Percentiles rank a stretch among this genome's conserved stretches.
Conservation (phyloP, 768 basidiomycete genomes). For the Polyporus arcularius region DNA sequence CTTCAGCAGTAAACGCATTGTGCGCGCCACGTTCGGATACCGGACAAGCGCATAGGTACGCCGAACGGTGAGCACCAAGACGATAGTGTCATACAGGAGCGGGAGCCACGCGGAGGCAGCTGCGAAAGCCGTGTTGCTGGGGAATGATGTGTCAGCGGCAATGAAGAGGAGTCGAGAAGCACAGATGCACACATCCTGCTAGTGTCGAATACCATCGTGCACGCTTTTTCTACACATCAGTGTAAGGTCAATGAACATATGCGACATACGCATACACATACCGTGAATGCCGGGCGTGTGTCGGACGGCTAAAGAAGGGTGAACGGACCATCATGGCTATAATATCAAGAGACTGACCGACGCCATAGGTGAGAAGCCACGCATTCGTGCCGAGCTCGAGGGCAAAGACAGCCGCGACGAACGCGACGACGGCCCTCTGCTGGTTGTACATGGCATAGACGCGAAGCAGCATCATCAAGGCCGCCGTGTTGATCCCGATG, state of each 20-base stretch:
- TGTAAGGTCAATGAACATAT: neutral
- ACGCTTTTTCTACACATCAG: conserved; percentile 31
- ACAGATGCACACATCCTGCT: neutral
- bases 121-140: conserved; percentile 21
- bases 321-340: neutral
- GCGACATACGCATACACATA: neutral
- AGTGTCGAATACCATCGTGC: conserved; percentile 40
- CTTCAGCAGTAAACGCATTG: conserved; percentile 29
- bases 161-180: neutral
- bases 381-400: conserved; percentile 49
- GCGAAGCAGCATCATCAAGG: conserved; percentile 61
- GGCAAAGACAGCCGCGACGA: conserved; percentile 37
- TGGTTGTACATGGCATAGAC: conserved; percentile 34
- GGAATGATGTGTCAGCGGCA: too few species aligned
- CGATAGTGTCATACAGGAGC: conserved; percentile 39
- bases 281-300: conserved; percentile 22
- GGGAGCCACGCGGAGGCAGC: conserved; percentile 45
- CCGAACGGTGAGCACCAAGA: conserved; percentile 36
- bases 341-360: conserved; percentile 39
- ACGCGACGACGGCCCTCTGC: conserved; percentile 28
- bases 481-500: conserved; percentile 52
- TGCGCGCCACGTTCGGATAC: conserved; percentile 20
- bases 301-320: conserved; percentile 15
- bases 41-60: conserved; percentile 30
- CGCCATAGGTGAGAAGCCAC: conserved; percentile 53